A percentile compares a stretch with the other conserved stretches of the same genome.
phyloP scores from a whole-genome alignment of 257 asterid species.

The Solanum neorickii region DNA sequence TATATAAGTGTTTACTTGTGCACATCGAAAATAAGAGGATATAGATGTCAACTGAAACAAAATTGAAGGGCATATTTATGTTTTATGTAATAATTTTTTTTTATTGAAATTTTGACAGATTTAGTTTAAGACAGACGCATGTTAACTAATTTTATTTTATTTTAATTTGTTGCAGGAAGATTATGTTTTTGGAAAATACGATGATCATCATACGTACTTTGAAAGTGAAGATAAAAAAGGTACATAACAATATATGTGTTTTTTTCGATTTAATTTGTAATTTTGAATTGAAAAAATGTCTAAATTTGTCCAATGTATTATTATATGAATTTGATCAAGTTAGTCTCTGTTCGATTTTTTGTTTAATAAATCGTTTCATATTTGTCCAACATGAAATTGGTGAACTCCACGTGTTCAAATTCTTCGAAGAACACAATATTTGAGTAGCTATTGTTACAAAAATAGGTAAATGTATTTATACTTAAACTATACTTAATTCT shows the following conservation, averaged over 20 bases:
- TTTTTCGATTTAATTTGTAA: not conserved
- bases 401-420: not conserved
- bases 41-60: no score
- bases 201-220: constrained; percentile 57
- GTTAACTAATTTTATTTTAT: not conserved
- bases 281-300: no score
- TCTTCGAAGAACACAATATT: not conserved
- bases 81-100: not conserved
- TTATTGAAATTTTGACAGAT: not conserved
- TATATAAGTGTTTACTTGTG: not conserved
- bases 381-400: not conserved
- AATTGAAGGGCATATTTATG: no score
- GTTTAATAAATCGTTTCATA: not conserved
- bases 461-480: no score
- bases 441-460: not conserved
- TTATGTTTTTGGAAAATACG: constrained; percentile 54
- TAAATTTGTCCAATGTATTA: not conserved
- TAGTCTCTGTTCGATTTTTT: not conserved
- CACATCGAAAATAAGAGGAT: no score
- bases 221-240: constrained; percentile 66
- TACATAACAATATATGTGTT: not conserved
- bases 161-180: constrained; percentile 47
- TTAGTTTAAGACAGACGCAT: not conserved
- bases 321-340: not conserved
- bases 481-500: no score